Conservation (phyloP, 2,329 filamentous ascomycete species). For the Helotiales sp. region DNA sequence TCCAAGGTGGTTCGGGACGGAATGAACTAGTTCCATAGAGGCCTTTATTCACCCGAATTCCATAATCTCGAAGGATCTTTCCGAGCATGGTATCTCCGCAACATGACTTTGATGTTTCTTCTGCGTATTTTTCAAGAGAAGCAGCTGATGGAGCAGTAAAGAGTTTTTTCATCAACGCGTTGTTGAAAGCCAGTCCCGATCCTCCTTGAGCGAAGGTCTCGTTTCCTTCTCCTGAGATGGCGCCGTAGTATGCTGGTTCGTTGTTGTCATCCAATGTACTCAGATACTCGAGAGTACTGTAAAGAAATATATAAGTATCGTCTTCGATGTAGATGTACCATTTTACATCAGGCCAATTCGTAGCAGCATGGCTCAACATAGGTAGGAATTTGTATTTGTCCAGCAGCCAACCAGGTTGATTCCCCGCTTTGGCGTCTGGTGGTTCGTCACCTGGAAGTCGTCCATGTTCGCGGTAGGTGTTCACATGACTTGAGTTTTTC, state of each 20-base stretch:
- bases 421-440: neutral
- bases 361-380: slow-evolving; percentile 10
- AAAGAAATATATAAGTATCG: slow-evolving; percentile 13
- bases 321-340: slow-evolving; percentile 21
- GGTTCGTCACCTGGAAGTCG: slow-evolving; percentile 13
- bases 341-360: slow-evolving; percentile 5
- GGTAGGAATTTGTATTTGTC: slow-evolving; percentile 20
- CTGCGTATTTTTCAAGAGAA: slow-evolving; percentile 8
- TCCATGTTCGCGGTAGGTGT: slow-evolving; percentile 21
- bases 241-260: slow-evolving; percentile 8
- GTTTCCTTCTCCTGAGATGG: slow-evolving; percentile 2
- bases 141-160: slow-evolving; percentile 3
- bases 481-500: slow-evolving; percentile 4
- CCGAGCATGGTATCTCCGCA: slow-evolving; percentile 18
- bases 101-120: slow-evolving; percentile 4
- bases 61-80: slow-evolving; percentile 11
- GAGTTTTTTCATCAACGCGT: slow-evolving; percentile 10
- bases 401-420: slow-evolving; percentile 7
- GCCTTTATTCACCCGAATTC: slow-evolving; percentile 7
- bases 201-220: slow-evolving; percentile 15
- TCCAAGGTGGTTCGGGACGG: slow-evolving; percentile 17
- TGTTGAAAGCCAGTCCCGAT: slow-evolving; percentile 12
- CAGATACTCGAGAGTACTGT: slow-evolving; percentile 2
- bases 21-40: slow-evolving; percentile 7
- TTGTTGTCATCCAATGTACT: slow-evolving; percentile 5